Percentiles rank a stretch among this genome's conserved stretches.
Evolutionary conservation across 2,329 filamentous ascomycete species (phyloP).

Genomic region (Aspergillus versicolor): DNA sequence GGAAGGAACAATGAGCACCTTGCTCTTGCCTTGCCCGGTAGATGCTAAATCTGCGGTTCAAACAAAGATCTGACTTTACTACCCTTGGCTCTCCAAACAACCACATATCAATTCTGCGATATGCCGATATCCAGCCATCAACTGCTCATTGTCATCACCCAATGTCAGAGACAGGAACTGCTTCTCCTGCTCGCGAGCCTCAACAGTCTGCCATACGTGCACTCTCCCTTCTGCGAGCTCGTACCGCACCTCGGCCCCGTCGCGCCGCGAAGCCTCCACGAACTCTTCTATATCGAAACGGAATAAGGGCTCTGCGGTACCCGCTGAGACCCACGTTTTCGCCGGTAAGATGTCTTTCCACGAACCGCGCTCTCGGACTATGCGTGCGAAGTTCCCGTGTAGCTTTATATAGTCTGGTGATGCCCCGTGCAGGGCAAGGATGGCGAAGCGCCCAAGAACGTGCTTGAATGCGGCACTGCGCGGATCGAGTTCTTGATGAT

Average conservation of each 20-base stretch:
- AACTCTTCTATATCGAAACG: constrained; percentile 15
- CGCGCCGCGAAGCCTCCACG: constrained; percentile 7
- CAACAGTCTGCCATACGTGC: constrained; percentile 15
- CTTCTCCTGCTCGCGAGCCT: constrained; percentile 9
- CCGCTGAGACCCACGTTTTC: constrained; percentile 15
- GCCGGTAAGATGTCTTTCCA: constrained; percentile 13
- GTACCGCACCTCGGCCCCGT: constrained; percentile 10
- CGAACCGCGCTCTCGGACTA: constrained; percentile 7
- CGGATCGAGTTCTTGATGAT: not conserved
- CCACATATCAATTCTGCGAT: constrained; percentile 35
- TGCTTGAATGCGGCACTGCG: constrained; percentile 9
- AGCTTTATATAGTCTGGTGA: not conserved
- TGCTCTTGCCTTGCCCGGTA: not conserved
- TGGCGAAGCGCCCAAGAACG: constrained; percentile 8
- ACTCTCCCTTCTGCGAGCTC: constrained; percentile 10
- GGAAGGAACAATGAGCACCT: not conserved
- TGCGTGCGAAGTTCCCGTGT: constrained; percentile 10
- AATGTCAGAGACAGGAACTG: constrained; percentile 5
- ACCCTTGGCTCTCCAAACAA: not conserved
- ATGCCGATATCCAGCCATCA: constrained; percentile 15
- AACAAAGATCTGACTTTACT: not conserved
- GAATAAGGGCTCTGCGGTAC: constrained; percentile 15
- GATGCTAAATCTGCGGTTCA: not conserved
- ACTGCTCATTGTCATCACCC: constrained; percentile 1
- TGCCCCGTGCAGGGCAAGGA: constrained; percentile 3